phyloP scores from a whole-genome alignment of 2,329 filamentous ascomycete species.

The Lecanoromycetidae sp. region DNA sequence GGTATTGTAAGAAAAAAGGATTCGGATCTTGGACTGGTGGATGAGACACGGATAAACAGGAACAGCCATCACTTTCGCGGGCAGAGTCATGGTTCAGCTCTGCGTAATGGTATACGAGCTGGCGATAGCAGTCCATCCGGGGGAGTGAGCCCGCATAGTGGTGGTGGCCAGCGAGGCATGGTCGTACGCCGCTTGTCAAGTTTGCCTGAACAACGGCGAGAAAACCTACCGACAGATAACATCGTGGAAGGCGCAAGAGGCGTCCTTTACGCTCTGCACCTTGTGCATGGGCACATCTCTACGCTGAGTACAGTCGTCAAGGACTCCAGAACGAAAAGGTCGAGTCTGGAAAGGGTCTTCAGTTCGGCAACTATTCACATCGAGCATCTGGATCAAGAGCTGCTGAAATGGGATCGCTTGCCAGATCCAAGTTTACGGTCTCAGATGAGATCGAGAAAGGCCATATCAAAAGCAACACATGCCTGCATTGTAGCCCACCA shows the following conservation, averaged over 20 bases:
- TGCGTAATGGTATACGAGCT: conserved; percentile 20
- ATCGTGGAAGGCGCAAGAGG: conserved; percentile 45
- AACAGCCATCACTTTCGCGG: conserved; percentile 42
- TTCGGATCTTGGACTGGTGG: conserved; percentile 41
- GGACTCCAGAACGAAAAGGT: conserved; percentile 34
- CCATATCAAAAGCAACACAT: conserved; percentile 27
- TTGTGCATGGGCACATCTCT: conserved; percentile 37
- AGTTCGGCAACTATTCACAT: conserved; percentile 45
- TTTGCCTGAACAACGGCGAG: conserved; percentile 43
- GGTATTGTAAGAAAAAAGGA: conserved; percentile 47
- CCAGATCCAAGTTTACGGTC: neutral
- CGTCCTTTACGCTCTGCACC: conserved; percentile 43
- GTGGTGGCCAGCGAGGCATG: conserved; percentile 30
- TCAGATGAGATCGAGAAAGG: conserved; percentile 1
- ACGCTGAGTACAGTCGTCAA: conserved; percentile 37
- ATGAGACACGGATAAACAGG: conserved; percentile 40
- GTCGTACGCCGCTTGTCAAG: conserved; percentile 43
- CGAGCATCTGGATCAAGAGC: conserved; percentile 43
- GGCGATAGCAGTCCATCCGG: conserved; percentile 31
- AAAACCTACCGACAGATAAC: conserved; percentile 35
- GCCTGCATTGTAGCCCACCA: conserved; percentile 38
- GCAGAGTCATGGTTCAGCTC: conserved; percentile 45
- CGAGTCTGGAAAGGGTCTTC: conserved; percentile 44
- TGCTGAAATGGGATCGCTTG: conserved; percentile 33
- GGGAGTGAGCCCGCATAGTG: conserved; percentile 33